These are phyloP conservation scores for Parmelia sp. DNA, from an alignment of 495 filamentous ascomycete genomes.

Conservation along the genomic window DNA sequence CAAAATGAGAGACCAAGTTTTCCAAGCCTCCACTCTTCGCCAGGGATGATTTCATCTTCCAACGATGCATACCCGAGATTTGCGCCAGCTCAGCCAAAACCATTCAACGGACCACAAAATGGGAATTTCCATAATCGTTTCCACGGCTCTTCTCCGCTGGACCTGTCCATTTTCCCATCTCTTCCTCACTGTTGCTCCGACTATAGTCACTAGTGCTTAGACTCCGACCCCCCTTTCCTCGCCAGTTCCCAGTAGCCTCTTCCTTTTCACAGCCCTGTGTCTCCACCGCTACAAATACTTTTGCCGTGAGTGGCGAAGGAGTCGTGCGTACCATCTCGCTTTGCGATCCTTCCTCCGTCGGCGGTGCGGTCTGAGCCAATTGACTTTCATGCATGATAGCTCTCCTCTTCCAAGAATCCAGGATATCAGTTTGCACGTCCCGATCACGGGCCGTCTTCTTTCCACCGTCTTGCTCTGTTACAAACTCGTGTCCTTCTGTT, in stretches of 20 bases:
- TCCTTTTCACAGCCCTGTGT: not conserved
- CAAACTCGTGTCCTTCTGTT: not conserved
- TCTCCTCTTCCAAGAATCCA: not conserved
- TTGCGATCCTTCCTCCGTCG: not conserved
- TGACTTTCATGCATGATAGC: not conserved
- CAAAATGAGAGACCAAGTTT: not conserved
- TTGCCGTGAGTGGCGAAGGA: not conserved
- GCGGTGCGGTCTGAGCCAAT: not conserved
- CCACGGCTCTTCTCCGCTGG: not conserved
- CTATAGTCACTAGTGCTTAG: not conserved
- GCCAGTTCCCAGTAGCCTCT: not conserved
- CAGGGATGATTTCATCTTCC: not conserved
- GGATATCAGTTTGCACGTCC: not conserved
- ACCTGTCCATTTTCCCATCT: not conserved
- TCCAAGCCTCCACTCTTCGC: not conserved
- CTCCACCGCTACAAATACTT: not conserved
- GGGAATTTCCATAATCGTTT: constrained; percentile 5
- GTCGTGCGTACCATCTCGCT: not conserved
- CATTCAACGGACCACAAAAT: constrained; percentile 1
- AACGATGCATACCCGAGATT: not conserved
- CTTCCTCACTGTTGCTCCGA: not conserved
- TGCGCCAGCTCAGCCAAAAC: not conserved
- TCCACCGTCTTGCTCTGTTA: not conserved
- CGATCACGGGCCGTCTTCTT: not conserved
- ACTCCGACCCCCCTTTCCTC: not conserved